Evolutionary conservation across 345 rosid species (phyloP).

Genomic region (Rhodamnia argentea): DNA sequence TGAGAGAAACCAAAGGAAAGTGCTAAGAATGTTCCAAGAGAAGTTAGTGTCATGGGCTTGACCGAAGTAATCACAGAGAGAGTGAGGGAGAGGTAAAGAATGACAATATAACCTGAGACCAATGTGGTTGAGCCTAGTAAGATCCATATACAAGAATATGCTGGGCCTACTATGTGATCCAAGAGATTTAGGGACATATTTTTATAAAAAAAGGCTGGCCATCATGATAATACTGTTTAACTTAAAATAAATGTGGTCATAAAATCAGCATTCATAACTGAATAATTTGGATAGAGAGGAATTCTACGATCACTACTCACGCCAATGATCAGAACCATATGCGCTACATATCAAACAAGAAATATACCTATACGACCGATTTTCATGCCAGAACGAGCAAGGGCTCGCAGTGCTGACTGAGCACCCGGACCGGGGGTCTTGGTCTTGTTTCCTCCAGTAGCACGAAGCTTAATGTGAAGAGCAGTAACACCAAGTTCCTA

Average conservation of each 20-base stretch:
- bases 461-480: conserved; percentile 81
- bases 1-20: not conserved
- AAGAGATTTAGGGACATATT: not conserved
- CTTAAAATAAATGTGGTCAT: not conserved
- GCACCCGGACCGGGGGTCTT: conserved; percentile 92
- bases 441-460: conserved; percentile 79
- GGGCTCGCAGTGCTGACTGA: conserved; percentile 85
- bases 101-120: not conserved
- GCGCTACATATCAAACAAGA: not conserved
- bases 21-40: not conserved
- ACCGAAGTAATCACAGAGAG: not conserved
- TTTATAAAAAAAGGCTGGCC: not conserved
- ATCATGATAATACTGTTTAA: not conserved
- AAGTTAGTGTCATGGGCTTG: not conserved
- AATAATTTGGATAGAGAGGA: not conserved
- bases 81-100: not conserved
- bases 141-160: not conserved
- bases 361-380: conserved; percentile 78
- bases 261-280: not conserved
- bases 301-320: not conserved
- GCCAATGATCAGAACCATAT: not conserved
- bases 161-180: not conserved
- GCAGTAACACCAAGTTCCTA: conserved; percentile 83
- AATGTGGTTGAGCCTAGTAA: not conserved
- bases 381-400: conserved; percentile 94